These are phyloP conservation scores for Boletus bicolor DNA, from an alignment of 768 basidiomycete species.

Conservation along the genomic window DNA sequence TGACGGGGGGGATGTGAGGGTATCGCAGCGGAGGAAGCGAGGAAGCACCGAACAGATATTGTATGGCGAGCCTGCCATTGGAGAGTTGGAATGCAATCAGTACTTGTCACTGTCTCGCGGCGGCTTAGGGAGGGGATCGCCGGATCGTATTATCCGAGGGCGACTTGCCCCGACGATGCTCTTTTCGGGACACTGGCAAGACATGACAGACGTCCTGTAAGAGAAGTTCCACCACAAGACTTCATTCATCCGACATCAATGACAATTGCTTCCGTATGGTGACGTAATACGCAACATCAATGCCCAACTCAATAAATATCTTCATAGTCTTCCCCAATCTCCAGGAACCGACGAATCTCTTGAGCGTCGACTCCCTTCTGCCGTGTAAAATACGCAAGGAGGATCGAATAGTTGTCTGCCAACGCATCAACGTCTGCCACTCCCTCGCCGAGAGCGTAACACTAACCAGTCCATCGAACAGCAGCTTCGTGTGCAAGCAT, in stretches of 20 bases:
- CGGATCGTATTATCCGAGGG: constrained; percentile 6
- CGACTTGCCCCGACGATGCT: constrained; percentile 20
- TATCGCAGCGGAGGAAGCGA: constrained; percentile 4
- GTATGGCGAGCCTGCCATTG: constrained; percentile 7
- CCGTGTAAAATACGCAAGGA: constrained; percentile 63
- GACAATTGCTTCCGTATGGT: constrained; percentile 5
- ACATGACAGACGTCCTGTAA: neutral
- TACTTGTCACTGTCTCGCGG: neutral
- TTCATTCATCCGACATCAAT: neutral
- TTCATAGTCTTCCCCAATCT: constrained; percentile 72
- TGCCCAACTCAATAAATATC: constrained; percentile 49
- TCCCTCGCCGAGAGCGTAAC: neutral
- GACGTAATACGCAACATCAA: constrained; percentile 17
- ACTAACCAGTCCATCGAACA: constrained; percentile 84
- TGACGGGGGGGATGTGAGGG: neutral
- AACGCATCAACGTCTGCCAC: neutral
- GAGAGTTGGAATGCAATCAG: constrained; percentile 21
- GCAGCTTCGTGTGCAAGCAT: constrained; percentile 81
- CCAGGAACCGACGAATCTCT: constrained; percentile 66
- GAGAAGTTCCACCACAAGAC: constrained; percentile 1
- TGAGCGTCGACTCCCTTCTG: constrained; percentile 54
- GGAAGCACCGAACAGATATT: neutral
- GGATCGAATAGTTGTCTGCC: constrained; percentile 67
- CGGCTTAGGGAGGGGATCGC: constrained; percentile 4
- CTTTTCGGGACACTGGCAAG: constrained; percentile 21